Base-by-base conservation (phyloP, 2,329 filamentous ascomycete genomes). In the Zarea fungicola region DNA sequence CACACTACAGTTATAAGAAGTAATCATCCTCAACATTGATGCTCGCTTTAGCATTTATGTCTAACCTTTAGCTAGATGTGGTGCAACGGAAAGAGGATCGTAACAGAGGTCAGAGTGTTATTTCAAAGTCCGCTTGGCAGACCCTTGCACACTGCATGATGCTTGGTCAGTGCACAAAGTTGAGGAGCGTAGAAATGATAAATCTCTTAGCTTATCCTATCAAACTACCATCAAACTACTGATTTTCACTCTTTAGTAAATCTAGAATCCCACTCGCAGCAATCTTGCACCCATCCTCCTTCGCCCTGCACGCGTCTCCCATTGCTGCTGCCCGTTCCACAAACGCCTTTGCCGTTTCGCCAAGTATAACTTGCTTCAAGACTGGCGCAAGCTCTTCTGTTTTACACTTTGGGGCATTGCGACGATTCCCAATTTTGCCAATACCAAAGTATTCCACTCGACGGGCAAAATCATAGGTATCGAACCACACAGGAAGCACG, bases 401-500 rank as follows among this genome's bases (percentile, higher is more conserved):
- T 11, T 6, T 14, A 18, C 44, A 47, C 21, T 32, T 31, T 16
- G 44, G 44, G 9, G 44, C 35, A 19, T 36, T 22, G 55, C 16
- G 55, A 53, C 48, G 61, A 66, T 16, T 58, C 67, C 55, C 64
- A 68, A 2, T 69, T 23, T 25, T 52, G 2, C 72, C 72, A 19
- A 75, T 62, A 0, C 65, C 66, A 0, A 72, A 52, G 45, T 60
- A 66, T 54, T 75, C 71, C 1, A 65, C 69, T 3, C 65, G 62
- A 14, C 58, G 59, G 6, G 71, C 70, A 49, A 65, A 73, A 40
- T 74, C 68, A 48, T 70, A 71, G 0, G 65, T 64, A 44, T 75
- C 72, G 3, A 66, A 58, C 72, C 72, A 75, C 4, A 65, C 55
- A 0, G 73, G 72, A 2, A 75, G 58, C 5, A 75, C 54, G 10